phyloP scores from a whole-genome alignment of 768 basidiomycete species.

The Termitomyces sp. region DNA sequence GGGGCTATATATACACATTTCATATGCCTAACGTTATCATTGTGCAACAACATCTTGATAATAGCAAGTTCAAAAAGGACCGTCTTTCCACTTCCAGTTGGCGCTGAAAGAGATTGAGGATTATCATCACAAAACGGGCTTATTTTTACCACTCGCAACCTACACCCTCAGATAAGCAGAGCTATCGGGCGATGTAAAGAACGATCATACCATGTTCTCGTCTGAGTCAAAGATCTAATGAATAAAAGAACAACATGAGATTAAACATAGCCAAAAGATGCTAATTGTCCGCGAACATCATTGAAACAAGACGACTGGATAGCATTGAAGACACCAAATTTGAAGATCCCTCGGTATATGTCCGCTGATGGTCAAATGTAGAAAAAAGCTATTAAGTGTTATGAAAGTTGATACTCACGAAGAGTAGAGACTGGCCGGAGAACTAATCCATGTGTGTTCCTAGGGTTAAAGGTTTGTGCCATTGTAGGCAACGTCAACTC shows the following conservation, averaged over 20 bases:
- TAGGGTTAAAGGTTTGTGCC: conserved; percentile 18
- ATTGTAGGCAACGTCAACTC: neutral
- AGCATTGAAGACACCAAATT: conserved; percentile 87
- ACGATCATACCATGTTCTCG: conserved; percentile 56
- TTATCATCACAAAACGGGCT: neutral
- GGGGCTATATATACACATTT: conserved; percentile 94
- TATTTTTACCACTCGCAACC: conserved; percentile 64
- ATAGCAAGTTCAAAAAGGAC: conserved; percentile 91
- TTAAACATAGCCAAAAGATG: neutral
- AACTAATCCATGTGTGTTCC: conserved; percentile 39
- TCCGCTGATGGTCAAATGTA: conserved; percentile 53
- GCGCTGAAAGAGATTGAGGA: conserved; percentile 48
- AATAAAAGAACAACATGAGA: neutral
- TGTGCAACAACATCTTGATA: conserved; percentile 59
- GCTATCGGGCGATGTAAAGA: neutral
- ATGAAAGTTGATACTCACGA: conserved; percentile 37
- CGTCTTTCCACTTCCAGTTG: conserved; percentile 96
- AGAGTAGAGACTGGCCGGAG: conserved; percentile 71
- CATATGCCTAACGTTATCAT: conserved; percentile 25
- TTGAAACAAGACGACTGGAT: conserved; percentile 85
- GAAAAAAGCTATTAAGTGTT: neutral
- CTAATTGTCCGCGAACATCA: conserved; percentile 39
- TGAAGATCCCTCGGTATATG: conserved; percentile 75
- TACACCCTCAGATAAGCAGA: conserved; percentile 18
- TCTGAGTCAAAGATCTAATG: conserved; percentile 50